Conservation (phyloP, 139 green algal genomes). For the Chlamydomonas schloesseri region DNA sequence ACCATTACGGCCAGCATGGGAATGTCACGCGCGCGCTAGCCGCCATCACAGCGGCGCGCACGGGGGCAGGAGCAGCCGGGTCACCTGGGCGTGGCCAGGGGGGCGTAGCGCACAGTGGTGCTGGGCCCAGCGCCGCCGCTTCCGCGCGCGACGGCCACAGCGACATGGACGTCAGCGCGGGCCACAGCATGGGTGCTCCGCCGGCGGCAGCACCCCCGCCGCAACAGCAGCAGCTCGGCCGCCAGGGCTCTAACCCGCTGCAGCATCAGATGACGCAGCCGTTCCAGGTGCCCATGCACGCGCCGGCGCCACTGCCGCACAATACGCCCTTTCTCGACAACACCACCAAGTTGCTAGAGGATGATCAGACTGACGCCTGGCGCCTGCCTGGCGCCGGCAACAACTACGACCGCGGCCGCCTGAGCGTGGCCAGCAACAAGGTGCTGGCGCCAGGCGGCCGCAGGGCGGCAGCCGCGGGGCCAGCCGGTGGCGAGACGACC, state of each 20-base stretch:
- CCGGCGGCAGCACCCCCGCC: background rate
- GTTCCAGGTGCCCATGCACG: background rate
- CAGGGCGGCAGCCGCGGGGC: background rate
- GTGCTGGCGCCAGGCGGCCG: background rate
- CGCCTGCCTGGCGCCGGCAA: background rate
- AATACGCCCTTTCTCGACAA: constrained; percentile 24
- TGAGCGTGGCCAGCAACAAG: constrained; percentile 53
- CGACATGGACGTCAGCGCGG: background rate
- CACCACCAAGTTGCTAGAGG: constrained; percentile 58
- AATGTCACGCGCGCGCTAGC: background rate
- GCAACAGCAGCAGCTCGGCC: background rate
- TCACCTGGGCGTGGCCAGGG: too few species aligned
- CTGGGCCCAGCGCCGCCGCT: too few species aligned
- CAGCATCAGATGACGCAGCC: background rate
- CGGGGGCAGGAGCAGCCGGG: background rate
- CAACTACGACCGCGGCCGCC: constrained; percentile 9
- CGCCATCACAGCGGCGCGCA: background rate
- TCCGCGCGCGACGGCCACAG: too few species aligned
- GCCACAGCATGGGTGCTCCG: background rate
- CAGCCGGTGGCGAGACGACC: constrained; percentile 14
- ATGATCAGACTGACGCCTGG: constrained; percentile 23
- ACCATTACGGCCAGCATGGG: background rate
- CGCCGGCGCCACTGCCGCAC: background rate
- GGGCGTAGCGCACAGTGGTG: background rate
- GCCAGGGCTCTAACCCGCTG: background rate